These are phyloP conservation scores for Exophiala aquamarina DNA, from an alignment of 2,329 filamentous ascomycete genomes.

Conservation along the genomic window DNA sequence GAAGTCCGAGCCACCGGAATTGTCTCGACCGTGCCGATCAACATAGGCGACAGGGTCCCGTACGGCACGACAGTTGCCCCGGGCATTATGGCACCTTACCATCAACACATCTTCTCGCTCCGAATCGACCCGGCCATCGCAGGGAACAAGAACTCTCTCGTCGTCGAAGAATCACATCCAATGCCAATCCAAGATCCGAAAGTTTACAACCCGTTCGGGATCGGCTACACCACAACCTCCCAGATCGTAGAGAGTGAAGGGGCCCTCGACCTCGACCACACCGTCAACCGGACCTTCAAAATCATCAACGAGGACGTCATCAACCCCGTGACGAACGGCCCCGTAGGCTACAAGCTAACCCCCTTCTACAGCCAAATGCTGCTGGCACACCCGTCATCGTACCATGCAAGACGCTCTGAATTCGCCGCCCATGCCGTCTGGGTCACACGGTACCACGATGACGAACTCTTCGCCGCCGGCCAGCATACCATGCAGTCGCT, in stretches of 20 bases:
- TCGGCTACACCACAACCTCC: constrained; percentile 50
- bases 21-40: constrained; percentile 41
- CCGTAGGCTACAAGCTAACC: constrained; percentile 58
- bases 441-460: constrained; percentile 53
- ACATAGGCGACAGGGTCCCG: constrained; percentile 33
- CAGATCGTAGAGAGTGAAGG: constrained; percentile 48
- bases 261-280: constrained; percentile 49
- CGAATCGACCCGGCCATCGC: constrained; percentile 47
- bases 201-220: constrained; percentile 51
- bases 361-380: constrained; percentile 58
- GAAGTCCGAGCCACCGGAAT: constrained; percentile 50
- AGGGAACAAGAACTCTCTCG: constrained; percentile 37
- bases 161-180: constrained; percentile 58
- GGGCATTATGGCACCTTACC: constrained; percentile 44
- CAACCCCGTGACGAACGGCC: constrained; percentile 55
- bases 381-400: constrained; percentile 54
- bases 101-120: constrained; percentile 46
- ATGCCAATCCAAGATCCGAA: constrained; percentile 55
- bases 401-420: constrained; percentile 52
- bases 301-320: constrained; percentile 54
- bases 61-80: constrained; percentile 43
- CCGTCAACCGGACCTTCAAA: constrained; percentile 54
- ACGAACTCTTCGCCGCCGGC: constrained; percentile 55
- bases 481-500: constrained; percentile 56
- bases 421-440: constrained; percentile 58